Base-by-base conservation (phyloP, 176 grass and related monocot genomes). In the Neostapfia colusana region DNA sequence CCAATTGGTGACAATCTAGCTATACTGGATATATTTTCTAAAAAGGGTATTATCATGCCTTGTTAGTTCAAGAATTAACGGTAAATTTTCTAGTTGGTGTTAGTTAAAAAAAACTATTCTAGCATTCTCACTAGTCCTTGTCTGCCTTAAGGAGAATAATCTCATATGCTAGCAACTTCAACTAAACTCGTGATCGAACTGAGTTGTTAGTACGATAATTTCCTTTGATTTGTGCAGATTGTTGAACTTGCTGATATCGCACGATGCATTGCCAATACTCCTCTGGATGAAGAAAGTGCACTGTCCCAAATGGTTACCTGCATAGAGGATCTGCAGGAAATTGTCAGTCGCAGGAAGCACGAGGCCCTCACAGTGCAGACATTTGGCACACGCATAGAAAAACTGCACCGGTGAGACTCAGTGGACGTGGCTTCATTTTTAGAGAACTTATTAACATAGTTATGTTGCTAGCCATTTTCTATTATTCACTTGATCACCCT, bases 311-410 rank as follows among this genome's bases (percentile, higher is more conserved):
- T 99, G 83, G 96, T 99, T 81, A 95, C 92, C 37, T 99, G 89
- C 80, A 85, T 99, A 88, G 96, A 99, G 87, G 92, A 95, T 84
- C 86, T 99, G 80, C 96, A 99, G 85, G 96, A 99, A 80, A 91
- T 99, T 80, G 91, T 95, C 60, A 93, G 80, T 76, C 85, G 92
- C 64, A 89, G 87, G 81, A 99, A 92, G 62, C 87, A 90, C 53
- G 92, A 95, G 84, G 92, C 96, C 44, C 77, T 99, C 76, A 95
- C 96, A 21, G 96, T 99, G 40, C 96, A 99, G 68, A 99, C 96
- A 85, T 99, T 99, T 90, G 96, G 92, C 44, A 92, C 86, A 39
- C 96, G 91, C 41, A 99, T 99, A 83, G 96, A 99, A 82, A 99
- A 99, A 77, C 89, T 99, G 54, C 96, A 99, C 63, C 85, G 92